Percentiles rank a stretch among this genome's conserved stretches.
Evolutionary conservation across 2,329 filamentous ascomycete species (phyloP).

Genomic region (Rosellinia necatrix): DNA sequence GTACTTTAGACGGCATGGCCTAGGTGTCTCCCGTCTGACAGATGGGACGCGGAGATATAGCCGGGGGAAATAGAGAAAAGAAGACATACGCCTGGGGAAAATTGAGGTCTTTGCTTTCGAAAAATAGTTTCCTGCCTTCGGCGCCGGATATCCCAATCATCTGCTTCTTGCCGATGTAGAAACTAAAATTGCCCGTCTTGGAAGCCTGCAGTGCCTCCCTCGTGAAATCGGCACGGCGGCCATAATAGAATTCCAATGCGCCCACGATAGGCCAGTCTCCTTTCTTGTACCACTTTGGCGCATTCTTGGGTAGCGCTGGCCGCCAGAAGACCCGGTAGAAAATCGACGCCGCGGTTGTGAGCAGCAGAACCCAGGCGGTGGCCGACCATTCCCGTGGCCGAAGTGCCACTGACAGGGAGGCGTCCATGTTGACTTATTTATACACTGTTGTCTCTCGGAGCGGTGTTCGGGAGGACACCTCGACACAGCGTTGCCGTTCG

Average conservation of each 20-base stretch:
- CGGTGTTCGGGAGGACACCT: not conserved
- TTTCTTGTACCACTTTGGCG: slow-evolving; percentile 35
- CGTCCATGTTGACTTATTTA: slow-evolving; percentile 13
- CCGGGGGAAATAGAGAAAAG: not conserved
- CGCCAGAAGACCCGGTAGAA: slow-evolving; percentile 32
- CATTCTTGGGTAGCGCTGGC: slow-evolving; percentile 32
- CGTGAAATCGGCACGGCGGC: slow-evolving; percentile 49
- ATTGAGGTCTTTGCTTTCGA: slow-evolving; percentile 50
- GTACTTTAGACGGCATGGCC: not conserved
- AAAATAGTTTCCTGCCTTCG: slow-evolving; percentile 50
- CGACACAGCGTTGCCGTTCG: not conserved
- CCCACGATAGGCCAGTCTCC: slow-evolving; percentile 48
- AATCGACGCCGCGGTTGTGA: slow-evolving; percentile 25
- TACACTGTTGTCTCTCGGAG: not conserved
- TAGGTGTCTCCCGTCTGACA: not conserved
- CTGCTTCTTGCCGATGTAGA: slow-evolving; percentile 52
- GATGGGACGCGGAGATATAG: not conserved
- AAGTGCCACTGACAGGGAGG: slow-evolving; percentile 3
- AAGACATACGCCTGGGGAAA: slow-evolving; percentile 48
- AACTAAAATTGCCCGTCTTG: slow-evolving; percentile 53
- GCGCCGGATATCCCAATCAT: slow-evolving; percentile 51
- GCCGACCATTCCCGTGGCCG: slow-evolving; percentile 28
- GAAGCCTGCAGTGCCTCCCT: slow-evolving; percentile 38
- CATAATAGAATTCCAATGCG: slow-evolving; percentile 48
- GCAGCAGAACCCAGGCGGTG: slow-evolving; percentile 31